phyloP scores from a whole-genome alignment of 441 rosid species.

The Cnidoscolus chayamansa region DNA sequence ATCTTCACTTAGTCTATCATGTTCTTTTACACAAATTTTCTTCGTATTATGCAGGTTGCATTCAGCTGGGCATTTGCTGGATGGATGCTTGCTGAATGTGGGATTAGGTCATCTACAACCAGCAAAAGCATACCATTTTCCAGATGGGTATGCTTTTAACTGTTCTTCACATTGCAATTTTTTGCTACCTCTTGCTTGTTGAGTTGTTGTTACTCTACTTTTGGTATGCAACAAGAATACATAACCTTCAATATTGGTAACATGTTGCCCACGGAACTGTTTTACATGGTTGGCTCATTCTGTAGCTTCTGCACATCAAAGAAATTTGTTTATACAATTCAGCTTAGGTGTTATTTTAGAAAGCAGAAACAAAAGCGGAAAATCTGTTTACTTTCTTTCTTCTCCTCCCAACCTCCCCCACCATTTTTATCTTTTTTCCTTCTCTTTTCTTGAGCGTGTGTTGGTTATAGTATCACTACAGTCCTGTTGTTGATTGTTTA shows the following conservation, averaged over 20 bases:
- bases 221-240: not conserved
- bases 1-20: not conserved
- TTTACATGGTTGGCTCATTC: not conserved
- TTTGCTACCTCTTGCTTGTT: not conserved
- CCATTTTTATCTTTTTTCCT: too few species aligned
- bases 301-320: not conserved
- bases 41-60: slow-evolving; percentile 48
- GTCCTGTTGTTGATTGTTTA: not conserved
- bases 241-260: not conserved
- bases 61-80: slow-evolving; percentile 86
- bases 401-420: too few species aligned
- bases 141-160: slow-evolving; percentile 55
- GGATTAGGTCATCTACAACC: slow-evolving; percentile 69
- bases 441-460: not conserved
- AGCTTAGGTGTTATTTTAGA: not conserved
- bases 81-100: slow-evolving; percentile 51
- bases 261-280: not conserved
- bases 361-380: not conserved
- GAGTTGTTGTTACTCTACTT: not conserved
- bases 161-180: not conserved
- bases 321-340: not conserved
- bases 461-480: not conserved
- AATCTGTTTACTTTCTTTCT: too few species aligned
- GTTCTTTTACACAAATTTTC: not conserved
- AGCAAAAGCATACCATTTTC: slow-evolving; percentile 76